A percentile compares a stretch with the other conserved stretches of the same genome.
Conservation (phyloP, 164 flowering plant species). For the Litsea cubeba region DNA sequence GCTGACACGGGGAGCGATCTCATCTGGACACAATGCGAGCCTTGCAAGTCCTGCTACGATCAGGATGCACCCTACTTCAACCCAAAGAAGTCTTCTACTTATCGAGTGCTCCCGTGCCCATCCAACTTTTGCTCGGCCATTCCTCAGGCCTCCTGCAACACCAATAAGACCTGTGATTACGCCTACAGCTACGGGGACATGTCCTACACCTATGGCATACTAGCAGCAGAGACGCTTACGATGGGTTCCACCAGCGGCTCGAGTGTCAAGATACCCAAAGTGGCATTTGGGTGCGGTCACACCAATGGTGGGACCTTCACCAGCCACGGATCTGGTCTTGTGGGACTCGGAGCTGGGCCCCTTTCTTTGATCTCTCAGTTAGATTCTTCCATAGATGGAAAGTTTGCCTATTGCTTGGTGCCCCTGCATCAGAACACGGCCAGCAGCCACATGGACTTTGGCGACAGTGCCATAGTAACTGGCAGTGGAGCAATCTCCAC, state of each 20-base stretch:
- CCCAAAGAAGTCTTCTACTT: constrained; percentile 32
- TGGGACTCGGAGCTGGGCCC: constrained; percentile 57
- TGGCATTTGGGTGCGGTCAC: constrained; percentile 47
- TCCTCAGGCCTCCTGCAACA: background rate
- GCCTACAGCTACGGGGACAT: constrained; percentile 27
- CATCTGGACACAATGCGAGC: constrained; percentile 83
- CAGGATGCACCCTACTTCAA: constrained; percentile 58
- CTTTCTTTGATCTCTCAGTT: constrained; percentile 39
- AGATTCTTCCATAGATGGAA: constrained; percentile 26
- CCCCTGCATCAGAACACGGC: constrained; percentile 8
- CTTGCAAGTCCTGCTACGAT: constrained; percentile 52
- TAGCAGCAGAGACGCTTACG: constrained; percentile 39
- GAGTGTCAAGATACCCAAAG: constrained; percentile 9
- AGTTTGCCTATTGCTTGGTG: constrained; percentile 58
- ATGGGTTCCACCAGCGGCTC: constrained; percentile 17
- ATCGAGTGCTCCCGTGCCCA: constrained; percentile 28
- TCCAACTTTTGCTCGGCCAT: constrained; percentile 21
- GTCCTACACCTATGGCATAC: constrained; percentile 29
- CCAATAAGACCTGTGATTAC: constrained; percentile 19
- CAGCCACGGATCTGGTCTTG: constrained; percentile 30
- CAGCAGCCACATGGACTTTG: constrained; percentile 37
- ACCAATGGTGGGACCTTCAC: constrained; percentile 33
- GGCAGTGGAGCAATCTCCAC: constrained; percentile 36
- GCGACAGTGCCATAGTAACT: constrained; percentile 22
- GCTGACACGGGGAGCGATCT: constrained; percentile 90